Conservation (phyloP, 2,329 filamentous ascomycete species). For the Ilyonectria mors-panacis region DNA sequence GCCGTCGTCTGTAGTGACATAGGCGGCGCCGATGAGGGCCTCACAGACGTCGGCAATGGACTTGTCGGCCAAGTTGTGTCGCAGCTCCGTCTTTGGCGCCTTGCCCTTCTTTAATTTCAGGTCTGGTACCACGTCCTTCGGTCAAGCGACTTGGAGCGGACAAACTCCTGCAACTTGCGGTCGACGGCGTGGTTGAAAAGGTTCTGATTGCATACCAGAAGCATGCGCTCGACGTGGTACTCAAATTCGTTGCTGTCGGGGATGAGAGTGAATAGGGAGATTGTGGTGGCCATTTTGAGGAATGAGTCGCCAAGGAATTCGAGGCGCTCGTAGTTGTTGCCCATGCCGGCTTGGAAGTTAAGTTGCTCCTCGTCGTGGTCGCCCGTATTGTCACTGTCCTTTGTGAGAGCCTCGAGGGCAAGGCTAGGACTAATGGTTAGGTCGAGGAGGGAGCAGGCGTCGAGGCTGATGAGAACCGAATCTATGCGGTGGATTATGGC, state of each 20-base stretch:
- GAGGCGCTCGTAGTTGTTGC: slow-evolving; percentile 92
- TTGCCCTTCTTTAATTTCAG: slow-evolving; percentile 83
- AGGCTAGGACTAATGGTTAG: slow-evolving; percentile 76
- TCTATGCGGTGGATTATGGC: slow-evolving; percentile 89
- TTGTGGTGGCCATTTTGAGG: slow-evolving; percentile 94
- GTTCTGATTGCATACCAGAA: slow-evolving; percentile 92
- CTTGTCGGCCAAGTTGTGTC: slow-evolving; percentile 86
- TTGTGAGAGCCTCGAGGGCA: slow-evolving; percentile 91
- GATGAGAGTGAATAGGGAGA: slow-evolving; percentile 84
- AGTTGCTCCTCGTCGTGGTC: slow-evolving; percentile 78
- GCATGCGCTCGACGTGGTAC: slow-evolving; percentile 92
- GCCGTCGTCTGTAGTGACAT: slow-evolving; percentile 63
- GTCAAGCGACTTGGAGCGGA: slow-evolving; percentile 87
- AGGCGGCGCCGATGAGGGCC: slow-evolving; percentile 90
- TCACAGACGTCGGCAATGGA: slow-evolving; percentile 95
- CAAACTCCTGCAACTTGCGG: slow-evolving; percentile 77
- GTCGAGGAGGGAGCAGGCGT: slow-evolving; percentile 77
- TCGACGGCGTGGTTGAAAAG: slow-evolving; percentile 83
- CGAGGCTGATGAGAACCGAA: slow-evolving; percentile 82
- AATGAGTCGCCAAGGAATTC: slow-evolving; percentile 96
- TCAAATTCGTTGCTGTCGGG: slow-evolving; percentile 87
- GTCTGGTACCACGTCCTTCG: slow-evolving; percentile 91
- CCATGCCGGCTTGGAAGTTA: slow-evolving; percentile 88
- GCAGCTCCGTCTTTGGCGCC: slow-evolving; percentile 59
- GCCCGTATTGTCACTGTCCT: slow-evolving; percentile 88